Evolutionary conservation across 805 yeast species (phyloP), one percentile per base, ranked within the genome.

Genomic region (Candida chauliodis): DNA sequence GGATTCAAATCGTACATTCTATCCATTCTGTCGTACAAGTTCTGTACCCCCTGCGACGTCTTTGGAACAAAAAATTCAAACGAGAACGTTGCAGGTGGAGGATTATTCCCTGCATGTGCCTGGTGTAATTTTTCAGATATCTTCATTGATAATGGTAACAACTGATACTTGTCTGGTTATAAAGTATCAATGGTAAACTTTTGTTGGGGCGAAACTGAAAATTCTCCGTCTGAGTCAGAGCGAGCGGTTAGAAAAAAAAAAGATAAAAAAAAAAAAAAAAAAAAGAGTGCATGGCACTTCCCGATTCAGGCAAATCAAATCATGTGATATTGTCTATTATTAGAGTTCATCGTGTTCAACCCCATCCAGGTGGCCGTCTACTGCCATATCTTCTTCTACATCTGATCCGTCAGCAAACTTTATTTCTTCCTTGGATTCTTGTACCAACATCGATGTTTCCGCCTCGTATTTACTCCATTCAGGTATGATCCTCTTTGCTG

Each of bases 41-140:
- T 93, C 59, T 89, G 96, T 17, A 91, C 93, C 57, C 99, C 99
- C 61, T 93, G 97, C 16, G 91, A 73, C 0, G 99, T 93, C 70
- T 93, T 93, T 32, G 99, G 99, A 17, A 91, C 96, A 61, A 93
- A 93, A 66, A 87, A 93, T 71, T 93, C 99, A 53, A 90, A 91
- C 32, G 98, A 90, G 60, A 86, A 91, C 5, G 98, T 87, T 2
- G 95, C 58, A 5, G 69, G 68, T 8, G 73, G 73, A 14, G 73
- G 65, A 33, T 54, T 57, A 26, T 64, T 51, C 31, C 50, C 47
- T 17, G 61, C 48, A 39, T 68, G 72, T n/a, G 72, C 73, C 52
- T 64, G 73, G 25, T 54, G 48, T 41, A 68, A 55, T 49, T 68
- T 68, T 28, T 66, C 67, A 9, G 71, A 55, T 29, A 68, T 68